phyloP scores from a whole-genome alignment of 2,329 filamentous ascomycete species.

The Acrocalymma vagum region DNA sequence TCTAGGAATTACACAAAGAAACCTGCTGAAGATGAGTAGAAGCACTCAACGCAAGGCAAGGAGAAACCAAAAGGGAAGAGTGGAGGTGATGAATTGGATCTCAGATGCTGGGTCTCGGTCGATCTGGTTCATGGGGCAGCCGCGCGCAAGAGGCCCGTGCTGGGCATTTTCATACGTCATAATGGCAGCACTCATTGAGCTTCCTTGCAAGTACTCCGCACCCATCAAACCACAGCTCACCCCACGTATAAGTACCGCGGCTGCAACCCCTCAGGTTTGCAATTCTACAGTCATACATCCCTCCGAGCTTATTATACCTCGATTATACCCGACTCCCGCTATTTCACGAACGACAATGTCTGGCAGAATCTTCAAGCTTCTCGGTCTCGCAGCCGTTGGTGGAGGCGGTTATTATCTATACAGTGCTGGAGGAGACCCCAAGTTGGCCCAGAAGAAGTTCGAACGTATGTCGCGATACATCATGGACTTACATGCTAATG shows the following conservation, averaged over 20 bases:
- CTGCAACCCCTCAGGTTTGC: conserved; percentile 9
- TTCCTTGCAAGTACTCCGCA: conserved; percentile 30
- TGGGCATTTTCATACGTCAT: conserved; percentile 32
- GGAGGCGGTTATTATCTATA: conserved; percentile 88
- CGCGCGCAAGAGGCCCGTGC: conserved; percentile 31
- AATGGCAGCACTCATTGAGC: conserved; percentile 9
- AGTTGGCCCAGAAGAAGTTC: conserved; percentile 83
- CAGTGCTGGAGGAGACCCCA: conserved; percentile 80
- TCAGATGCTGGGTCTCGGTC: conserved; percentile 10
- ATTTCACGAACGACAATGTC: conserved; percentile 32
- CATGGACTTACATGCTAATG: too few species aligned
- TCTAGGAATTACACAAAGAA: conserved; percentile 1
- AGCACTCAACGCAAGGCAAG: conserved; percentile 14
- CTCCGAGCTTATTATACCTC: conserved; percentile 12
- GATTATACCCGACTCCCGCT: conserved; percentile 6
- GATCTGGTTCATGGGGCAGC: conserved; percentile 27
- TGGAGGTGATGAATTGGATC: conserved; percentile 1
- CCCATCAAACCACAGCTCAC: conserved; percentile 18
- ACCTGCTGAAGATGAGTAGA: conserved; percentile 1
- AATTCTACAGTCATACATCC: conserved; percentile 12
- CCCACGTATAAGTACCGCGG: conserved; percentile 35
- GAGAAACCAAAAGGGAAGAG: conserved; percentile 5
- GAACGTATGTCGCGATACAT: conserved; percentile 70
- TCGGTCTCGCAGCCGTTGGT: conserved; percentile 60
- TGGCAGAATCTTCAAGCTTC: conserved; percentile 33